These are phyloP conservation scores for Xerocomellus chrysenteron DNA, from an alignment of 768 basidiomycete genomes.

Conservation along the genomic window DNA sequence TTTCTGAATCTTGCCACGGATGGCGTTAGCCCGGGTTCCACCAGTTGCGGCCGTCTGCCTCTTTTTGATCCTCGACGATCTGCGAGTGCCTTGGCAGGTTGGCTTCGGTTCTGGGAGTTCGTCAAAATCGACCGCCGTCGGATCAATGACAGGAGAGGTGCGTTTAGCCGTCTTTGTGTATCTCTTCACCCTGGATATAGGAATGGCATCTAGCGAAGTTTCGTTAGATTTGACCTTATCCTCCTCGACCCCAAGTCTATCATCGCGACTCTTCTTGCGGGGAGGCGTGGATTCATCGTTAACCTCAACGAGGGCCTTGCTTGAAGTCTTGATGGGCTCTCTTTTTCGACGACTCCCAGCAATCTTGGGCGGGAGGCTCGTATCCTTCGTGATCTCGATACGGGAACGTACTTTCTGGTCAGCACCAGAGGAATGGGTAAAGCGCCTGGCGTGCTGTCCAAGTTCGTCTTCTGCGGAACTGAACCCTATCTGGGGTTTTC, in stretches of 20 bases:
- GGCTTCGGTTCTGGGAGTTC: constrained; percentile 26
- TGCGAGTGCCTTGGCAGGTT: constrained; percentile 11
- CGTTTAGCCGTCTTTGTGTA: constrained; percentile 34
- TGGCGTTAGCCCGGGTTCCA: constrained; percentile 19
- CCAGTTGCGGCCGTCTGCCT: constrained; percentile 1
- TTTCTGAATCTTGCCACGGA: constrained; percentile 25
- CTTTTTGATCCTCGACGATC: constrained; percentile 18
- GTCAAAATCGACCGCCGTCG: constrained; percentile 30
- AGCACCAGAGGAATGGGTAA: neutral
- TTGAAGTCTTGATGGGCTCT: constrained; percentile 9
- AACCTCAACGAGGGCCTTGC: constrained; percentile 4
- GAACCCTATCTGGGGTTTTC: neutral
- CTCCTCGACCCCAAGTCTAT: neutral
- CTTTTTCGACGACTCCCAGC: constrained; percentile 30
- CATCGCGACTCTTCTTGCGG: constrained; percentile 22
- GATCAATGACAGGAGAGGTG: constrained; percentile 28
- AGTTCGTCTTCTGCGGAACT: neutral
- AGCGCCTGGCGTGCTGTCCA: neutral
- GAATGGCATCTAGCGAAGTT: neutral
- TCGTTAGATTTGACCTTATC: neutral
- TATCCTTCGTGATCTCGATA: constrained; percentile 2
- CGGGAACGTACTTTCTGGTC: neutral
- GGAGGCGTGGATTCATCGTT: constrained; percentile 15
- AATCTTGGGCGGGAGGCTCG: constrained; percentile 8
- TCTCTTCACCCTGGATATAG: constrained; percentile 26